Evolutionary conservation across 2,329 filamentous ascomycete genomes (phyloP), one percentile per base, ranked within the genome.

Genomic region (Xylaria sp.): DNA sequence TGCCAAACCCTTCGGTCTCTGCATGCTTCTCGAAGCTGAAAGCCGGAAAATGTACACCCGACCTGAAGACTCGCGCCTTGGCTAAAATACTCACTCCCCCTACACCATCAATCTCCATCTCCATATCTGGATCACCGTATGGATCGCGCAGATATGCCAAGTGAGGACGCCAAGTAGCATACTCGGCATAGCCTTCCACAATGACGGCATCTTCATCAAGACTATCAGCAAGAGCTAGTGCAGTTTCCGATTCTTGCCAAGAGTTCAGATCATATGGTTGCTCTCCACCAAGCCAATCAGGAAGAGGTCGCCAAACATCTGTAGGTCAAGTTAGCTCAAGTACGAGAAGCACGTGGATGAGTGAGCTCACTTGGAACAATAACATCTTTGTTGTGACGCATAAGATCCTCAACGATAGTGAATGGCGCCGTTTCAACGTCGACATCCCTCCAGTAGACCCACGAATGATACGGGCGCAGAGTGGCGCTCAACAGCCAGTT

Each of bases 21-120:
- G 95, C 95, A 76, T 99, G 95, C 79, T 96, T 97, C 78, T 99
- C 92, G 67, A 99, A 99, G 74, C 93, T 97, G 75, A 99, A 99
- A 1, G 95, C 95, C 3, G 95, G 95, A 79, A 99, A 99, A 77
- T 99, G 95, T 33, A 96, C 94, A 43, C 95, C 95, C 46, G 91
- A 90, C 64, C 95, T 88, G 81, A 99, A 99, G 0, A 99, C 95
- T 70, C 90, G 90, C 1, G 95, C 95, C 78, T 98, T 99, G 46
- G 95, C 94, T 70, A 99, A 79, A 71, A 99, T 99, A 79, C 93
- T 97, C 70, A 99, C 95, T 78, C 95, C 95, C 52, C 95, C 94
- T 47, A 99, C 93, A 68, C 95, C 95, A 70, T 99, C 95, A 70
- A 99, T 94, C 72, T 99, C 95, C 95, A 99, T 98, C 75, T 99